Evolutionary conservation across 208 protist genomes (phyloP).

Genomic region (Trypanosoma caninum): DNA sequence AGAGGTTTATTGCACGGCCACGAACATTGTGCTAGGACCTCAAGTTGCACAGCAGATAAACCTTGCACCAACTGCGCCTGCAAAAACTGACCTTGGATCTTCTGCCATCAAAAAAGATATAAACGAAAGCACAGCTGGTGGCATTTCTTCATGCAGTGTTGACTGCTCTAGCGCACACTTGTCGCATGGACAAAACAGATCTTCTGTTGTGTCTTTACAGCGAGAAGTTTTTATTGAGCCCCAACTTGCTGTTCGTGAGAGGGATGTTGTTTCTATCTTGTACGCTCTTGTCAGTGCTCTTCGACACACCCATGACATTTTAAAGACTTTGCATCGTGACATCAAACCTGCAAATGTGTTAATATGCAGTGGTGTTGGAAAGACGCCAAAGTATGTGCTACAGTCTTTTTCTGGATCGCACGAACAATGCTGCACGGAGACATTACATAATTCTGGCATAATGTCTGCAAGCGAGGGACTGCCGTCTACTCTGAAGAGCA

Average conservation of each 20-base stretch:
- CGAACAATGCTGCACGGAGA: not conserved
- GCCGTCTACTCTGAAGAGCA: not conserved
- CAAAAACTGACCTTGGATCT: constrained; percentile 1
- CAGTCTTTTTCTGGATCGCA: not conserved
- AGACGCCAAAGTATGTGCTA: constrained; percentile 10
- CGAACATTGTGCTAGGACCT: not conserved
- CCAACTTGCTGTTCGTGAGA: constrained; percentile 23
- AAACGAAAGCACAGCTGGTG: constrained; percentile 17
- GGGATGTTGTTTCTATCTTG: constrained; percentile 30
- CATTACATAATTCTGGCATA: not conserved
- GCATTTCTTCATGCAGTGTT: not conserved
- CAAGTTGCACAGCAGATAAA: not conserved
- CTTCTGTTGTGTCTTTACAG: not conserved
- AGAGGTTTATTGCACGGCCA: not conserved
- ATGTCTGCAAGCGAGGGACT: not conserved
- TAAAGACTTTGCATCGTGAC: constrained; percentile 25
- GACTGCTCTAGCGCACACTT: not conserved
- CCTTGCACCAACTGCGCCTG: not conserved
- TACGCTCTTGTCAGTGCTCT: constrained; percentile 29
- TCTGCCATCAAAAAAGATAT: not conserved
- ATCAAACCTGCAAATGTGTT: constrained; percentile 29
- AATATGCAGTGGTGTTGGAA: constrained; percentile 23
- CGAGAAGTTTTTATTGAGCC: not conserved
- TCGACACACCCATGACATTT: constrained; percentile 28
- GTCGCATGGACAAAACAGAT: not conserved